phyloP scores from a whole-genome alignment of 495 filamentous ascomycete species.

The Bryoglossum gracile region DNA sequence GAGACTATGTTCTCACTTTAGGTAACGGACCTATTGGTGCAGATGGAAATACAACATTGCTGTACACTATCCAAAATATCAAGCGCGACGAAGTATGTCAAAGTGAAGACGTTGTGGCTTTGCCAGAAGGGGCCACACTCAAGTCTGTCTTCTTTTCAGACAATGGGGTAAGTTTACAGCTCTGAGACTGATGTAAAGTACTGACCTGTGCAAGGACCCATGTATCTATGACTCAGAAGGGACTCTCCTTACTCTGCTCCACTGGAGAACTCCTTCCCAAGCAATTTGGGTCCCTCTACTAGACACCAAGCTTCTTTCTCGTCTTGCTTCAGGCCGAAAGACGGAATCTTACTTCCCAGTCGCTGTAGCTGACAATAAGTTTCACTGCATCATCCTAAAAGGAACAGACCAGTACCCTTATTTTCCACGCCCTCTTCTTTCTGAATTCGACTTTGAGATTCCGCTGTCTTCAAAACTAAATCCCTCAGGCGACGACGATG shows the following conservation, averaged over 20 bases:
- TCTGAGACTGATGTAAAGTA: too few species aligned
- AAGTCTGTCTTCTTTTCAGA: constrained; percentile 89
- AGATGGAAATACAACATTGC: constrained; percentile 64
- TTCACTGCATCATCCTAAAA: constrained; percentile 98
- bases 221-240: constrained; percentile 91
- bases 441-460: constrained; percentile 87
- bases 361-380: constrained; percentile 82
- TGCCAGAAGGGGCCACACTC: constrained; percentile 62
- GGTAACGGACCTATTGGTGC: constrained; percentile 81
- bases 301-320: constrained; percentile 76
- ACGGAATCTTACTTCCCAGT: constrained; percentile 93
- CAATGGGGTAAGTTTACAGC: constrained; percentile 62
- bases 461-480: constrained; percentile 54
- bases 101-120: constrained; percentile 81
- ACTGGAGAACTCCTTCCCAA: constrained; percentile 80
- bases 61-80: constrained; percentile 88
- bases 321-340: constrained; percentile 74
- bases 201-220: too few species aligned
- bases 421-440: constrained; percentile 86
- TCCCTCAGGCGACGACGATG: constrained; percentile 22
- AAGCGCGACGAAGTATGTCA: constrained; percentile 90
- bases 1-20: constrained; percentile 88
- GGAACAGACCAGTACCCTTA: constrained; percentile 89
- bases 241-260: constrained; percentile 74
- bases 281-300: constrained; percentile 88